Evolutionary conservation across 129 eudicot species (phyloP).

Genomic region (Tagetes patula): DNA sequence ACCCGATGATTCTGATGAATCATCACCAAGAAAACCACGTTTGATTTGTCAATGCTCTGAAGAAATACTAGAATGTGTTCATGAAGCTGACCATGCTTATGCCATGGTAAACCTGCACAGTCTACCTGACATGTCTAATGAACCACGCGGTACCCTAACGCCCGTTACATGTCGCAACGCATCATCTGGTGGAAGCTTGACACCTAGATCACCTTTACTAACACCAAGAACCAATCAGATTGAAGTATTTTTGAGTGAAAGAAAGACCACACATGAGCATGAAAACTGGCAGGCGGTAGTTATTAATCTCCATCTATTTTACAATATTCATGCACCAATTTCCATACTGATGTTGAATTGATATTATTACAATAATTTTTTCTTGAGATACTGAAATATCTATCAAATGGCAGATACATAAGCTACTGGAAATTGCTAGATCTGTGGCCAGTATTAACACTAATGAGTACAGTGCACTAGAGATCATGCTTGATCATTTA

Average conservation of each 20-base stretch:
- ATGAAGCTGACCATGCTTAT: slow-evolving; percentile 48
- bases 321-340: slow-evolving; percentile 1
- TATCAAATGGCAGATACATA: slow-evolving; percentile 63
- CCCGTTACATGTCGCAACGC: slow-evolving; percentile 50
- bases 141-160: slow-evolving; percentile 42
- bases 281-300: slow-evolving; percentile 80
- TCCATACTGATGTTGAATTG: slow-evolving; percentile 2
- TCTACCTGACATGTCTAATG: slow-evolving; percentile 44
- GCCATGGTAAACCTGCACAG: slow-evolving; percentile 45
- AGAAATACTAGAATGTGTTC: slow-evolving; percentile 52
- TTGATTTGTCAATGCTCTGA: slow-evolving; percentile 46
- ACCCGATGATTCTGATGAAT: slow-evolving; percentile 56
- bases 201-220: slow-evolving; percentile 86
- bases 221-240: slow-evolving; percentile 85
- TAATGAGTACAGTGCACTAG: slow-evolving; percentile 73
- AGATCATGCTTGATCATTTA: slow-evolving; percentile 65
- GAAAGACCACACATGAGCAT: slow-evolving; percentile 62
- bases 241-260: slow-evolving; percentile 61
- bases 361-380: not conserved
- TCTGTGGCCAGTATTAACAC: slow-evolving; percentile 66
- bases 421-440: slow-evolving; percentile 80
- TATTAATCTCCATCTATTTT: slow-evolving; percentile 4
- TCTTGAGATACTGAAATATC: slow-evolving; percentile 20
- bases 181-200: slow-evolving; percentile 72
- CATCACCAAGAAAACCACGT: slow-evolving; percentile 47